Conservation (phyloP, 441 rosid species). For the Macaranga tanarius region DNA sequence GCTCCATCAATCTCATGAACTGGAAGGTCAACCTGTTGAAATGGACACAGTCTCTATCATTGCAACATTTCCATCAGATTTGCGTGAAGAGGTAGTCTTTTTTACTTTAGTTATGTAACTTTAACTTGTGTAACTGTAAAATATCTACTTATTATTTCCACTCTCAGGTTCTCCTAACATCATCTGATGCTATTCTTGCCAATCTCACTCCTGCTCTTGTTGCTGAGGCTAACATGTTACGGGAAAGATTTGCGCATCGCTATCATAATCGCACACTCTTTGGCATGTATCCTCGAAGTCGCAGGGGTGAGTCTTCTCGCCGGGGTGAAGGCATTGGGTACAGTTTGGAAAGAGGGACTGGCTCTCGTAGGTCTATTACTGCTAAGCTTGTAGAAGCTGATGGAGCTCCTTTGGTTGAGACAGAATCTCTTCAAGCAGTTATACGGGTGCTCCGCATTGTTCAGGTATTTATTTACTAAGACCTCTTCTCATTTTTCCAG, state of each 20-base stretch:
- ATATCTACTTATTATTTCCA: conserved; percentile 15
- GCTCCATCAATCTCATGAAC: conserved; percentile 92
- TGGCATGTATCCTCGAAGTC: conserved; percentile 95
- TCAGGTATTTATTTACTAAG: conserved; percentile 59
- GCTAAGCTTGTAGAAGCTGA: conserved; percentile 85
- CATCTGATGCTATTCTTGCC: conserved; percentile 97
- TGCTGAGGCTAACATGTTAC: conserved; percentile 98
- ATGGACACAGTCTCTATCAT: conserved; percentile 99
- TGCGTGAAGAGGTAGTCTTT: conserved; percentile 86
- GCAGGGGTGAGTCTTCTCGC: conserved; percentile 94
- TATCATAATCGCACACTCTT: conserved; percentile 81
- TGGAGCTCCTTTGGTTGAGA: conserved; percentile 85
- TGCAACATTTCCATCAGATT: conserved; percentile 95
- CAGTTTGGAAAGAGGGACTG: conserved; percentile 59
- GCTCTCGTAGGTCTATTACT: conserved; percentile 63
- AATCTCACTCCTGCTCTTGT: conserved; percentile 98
- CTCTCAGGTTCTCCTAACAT: conserved; percentile 85
- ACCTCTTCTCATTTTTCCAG: conserved; percentile 1
- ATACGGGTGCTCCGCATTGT: conserved; percentile 89
- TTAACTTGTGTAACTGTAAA: conserved; percentile 3
- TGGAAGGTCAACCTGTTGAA: conserved; percentile 99
- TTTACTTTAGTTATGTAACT: conserved; percentile 12
- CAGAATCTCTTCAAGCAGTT: conserved; percentile 81
- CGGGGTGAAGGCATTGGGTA: conserved; percentile 77
- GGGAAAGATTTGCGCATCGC: conserved; percentile 95